phyloP scores from a whole-genome alignment of 306 rosid genomes.

The Arachis stenosperma region DNA sequence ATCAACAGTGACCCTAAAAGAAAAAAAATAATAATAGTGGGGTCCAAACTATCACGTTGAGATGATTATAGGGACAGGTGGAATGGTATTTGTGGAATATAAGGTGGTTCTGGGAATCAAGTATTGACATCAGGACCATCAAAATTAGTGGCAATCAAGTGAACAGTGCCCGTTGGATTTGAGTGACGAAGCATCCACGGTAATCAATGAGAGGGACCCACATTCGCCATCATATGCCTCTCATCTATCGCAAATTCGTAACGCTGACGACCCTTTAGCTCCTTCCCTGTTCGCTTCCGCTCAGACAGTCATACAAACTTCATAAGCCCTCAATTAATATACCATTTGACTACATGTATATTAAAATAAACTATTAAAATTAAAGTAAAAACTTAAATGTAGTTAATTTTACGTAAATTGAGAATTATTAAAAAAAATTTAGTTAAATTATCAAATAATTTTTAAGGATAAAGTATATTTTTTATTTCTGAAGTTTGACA shows the following conservation, averaged over 20 bases:
- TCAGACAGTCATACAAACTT: not conserved
- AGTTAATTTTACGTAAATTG: too few relatives aligned
- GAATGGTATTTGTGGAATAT: not conserved
- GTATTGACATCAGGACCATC: conserved; percentile 24
- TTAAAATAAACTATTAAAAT: too few relatives aligned
- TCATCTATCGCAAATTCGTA: conserved; percentile 34
- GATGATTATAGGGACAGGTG: conserved; percentile 33
- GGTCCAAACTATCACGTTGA: conserved; percentile 18
- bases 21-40: not conserved
- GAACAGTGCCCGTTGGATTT: conserved; percentile 7
- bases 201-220: not conserved
- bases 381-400: too few relatives aligned
- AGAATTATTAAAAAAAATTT: too few relatives aligned
- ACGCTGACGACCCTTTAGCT: conserved; percentile 36
- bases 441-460: too few relatives aligned
- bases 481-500: too few relatives aligned
- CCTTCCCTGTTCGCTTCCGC: not conserved
- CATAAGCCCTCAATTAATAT: not conserved
- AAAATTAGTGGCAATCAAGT: conserved; percentile 34
- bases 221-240: not conserved
- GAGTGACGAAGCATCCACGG: not conserved
- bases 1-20: conserved; percentile 14
- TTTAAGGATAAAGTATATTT: too few relatives aligned
- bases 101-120: not conserved
- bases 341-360: too few relatives aligned